Evolutionary conservation across 768 basidiomycete genomes (phyloP).

Genomic region (Vishniacozyma victoriae): DNA sequence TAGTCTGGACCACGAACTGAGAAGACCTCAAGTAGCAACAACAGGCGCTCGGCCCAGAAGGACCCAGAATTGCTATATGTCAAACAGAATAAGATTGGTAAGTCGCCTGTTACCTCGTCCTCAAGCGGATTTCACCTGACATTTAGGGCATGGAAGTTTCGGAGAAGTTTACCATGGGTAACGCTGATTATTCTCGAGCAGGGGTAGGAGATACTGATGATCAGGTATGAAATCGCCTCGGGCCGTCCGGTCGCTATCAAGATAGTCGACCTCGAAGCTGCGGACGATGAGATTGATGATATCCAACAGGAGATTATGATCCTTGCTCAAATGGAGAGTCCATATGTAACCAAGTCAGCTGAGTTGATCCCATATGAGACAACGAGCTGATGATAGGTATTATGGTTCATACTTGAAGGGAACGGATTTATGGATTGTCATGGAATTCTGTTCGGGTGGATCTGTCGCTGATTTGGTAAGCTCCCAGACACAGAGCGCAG

Average conservation of each 20-base stretch:
- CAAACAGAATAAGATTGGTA: conserved; percentile 94
- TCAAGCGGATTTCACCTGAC: conserved; percentile 3
- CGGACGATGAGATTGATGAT: conserved; percentile 99
- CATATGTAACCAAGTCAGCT: conserved; percentile 87
- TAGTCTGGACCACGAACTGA: too few relatives aligned
- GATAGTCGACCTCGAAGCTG: conserved; percentile 98
- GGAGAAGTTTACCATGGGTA: conserved; percentile 99
- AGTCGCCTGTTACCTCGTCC: conserved; percentile 15
- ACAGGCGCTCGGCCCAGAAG: too few relatives aligned
- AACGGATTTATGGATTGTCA: conserved; percentile 96
- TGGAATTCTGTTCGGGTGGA: conserved; percentile 95
- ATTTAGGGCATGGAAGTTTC: conserved; percentile 89
- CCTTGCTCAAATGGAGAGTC: conserved; percentile 89
- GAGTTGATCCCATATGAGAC: neutral
- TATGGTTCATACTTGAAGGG: conserved; percentile 95
- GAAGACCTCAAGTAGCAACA: too few relatives aligned
- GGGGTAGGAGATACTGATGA: neutral
- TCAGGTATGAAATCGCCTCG: conserved; percentile 87
- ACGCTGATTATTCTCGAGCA: conserved; percentile 5
- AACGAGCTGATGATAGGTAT: conserved; percentile 55
- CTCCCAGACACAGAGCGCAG: conserved; percentile 5
- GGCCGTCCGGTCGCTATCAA: conserved; percentile 98
- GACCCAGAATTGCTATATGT: conserved; percentile 98
- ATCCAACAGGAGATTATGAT: conserved; percentile 98
- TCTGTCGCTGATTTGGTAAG: conserved; percentile 92